These are phyloP conservation scores for Euphorbia peplus DNA, from an alignment of 345 rosid genomes.

Conservation along the genomic window DNA sequence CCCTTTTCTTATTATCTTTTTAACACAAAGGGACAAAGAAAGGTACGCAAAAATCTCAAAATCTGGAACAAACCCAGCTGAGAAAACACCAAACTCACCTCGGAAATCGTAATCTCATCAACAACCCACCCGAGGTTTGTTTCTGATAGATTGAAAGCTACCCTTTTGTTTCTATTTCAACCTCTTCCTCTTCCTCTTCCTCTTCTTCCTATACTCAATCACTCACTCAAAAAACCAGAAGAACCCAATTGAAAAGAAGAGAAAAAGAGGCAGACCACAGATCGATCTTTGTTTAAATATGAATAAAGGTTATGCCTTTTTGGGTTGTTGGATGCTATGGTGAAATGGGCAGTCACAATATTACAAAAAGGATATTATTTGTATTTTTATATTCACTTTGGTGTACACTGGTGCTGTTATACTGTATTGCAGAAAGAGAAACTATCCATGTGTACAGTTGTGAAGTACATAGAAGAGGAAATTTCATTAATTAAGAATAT, in stretches of 20 bases:
- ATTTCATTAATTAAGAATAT: too few relatives aligned
- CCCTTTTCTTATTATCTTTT: too few relatives aligned
- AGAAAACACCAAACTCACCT: conserved; percentile 32
- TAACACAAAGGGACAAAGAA: conserved; percentile 25
- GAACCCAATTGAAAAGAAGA: background rate
- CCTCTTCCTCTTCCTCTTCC: background rate
- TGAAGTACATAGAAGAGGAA: background rate
- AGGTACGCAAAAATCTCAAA: conserved; percentile 21
- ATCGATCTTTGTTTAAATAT: background rate
- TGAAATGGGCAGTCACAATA: background rate
- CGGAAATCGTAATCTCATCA: conserved; percentile 19
- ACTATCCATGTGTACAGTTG: background rate
- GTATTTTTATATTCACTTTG: background rate
- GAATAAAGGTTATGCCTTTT: background rate
- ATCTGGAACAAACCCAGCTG: conserved; percentile 16
- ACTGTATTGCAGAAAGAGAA: background rate
- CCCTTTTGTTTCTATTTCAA: background rate
- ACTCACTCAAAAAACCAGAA: background rate
- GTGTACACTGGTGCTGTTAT: background rate
- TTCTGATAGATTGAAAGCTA: conserved; percentile 27
- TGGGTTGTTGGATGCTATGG: background rate
- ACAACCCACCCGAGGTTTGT: conserved; percentile 30
- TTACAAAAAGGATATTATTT: background rate
- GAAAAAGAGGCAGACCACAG: background rate
- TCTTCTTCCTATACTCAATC: background rate